Evolutionary conservation across 164 flowering plant species (phyloP).

Genomic region (Amborella trichopoda): DNA sequence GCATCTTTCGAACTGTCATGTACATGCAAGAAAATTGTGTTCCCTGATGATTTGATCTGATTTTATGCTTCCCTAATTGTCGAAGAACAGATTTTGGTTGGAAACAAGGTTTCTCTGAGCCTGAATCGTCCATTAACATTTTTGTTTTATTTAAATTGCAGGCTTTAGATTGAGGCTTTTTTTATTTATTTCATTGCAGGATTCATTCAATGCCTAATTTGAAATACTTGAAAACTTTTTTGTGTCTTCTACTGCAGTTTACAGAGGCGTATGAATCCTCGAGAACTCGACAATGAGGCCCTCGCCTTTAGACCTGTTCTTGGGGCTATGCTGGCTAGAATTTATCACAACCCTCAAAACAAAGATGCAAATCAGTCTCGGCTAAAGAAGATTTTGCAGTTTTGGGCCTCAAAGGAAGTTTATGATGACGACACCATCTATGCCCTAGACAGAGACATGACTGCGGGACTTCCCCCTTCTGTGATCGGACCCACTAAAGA

Average conservation of each 20-base stretch:
- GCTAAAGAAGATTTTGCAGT: slow-evolving; percentile 77
- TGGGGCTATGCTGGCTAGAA: slow-evolving; percentile 85
- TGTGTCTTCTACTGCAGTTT: slow-evolving; percentile 63
- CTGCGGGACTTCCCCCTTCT: slow-evolving; percentile 47
- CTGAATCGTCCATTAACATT: too few relatives aligned
- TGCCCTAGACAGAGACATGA: slow-evolving; percentile 73
- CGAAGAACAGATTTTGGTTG: too few relatives aligned
- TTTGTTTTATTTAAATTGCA: too few relatives aligned
- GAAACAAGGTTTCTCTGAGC: too few relatives aligned
- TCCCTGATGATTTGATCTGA: too few relatives aligned
- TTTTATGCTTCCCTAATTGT: too few relatives aligned
- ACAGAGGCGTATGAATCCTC: slow-evolving; percentile 60
- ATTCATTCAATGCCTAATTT: too few relatives aligned
- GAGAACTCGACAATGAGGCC: slow-evolving; percentile 87
- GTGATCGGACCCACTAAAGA: slow-evolving; percentile 40
- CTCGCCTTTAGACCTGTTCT: slow-evolving; percentile 88
- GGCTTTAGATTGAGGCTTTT: too few relatives aligned
- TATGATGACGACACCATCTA: slow-evolving; percentile 73
- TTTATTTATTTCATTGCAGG: too few relatives aligned
- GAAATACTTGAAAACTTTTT: too few relatives aligned
- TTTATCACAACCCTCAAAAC: slow-evolving; percentile 85
- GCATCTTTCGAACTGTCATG: too few relatives aligned
- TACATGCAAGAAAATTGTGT: too few relatives aligned
- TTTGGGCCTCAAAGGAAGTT: slow-evolving; percentile 98
- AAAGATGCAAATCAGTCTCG: slow-evolving; percentile 87